Conservation (phyloP, 2,329 filamentous ascomycete genomes). For the Fusarium papillatum region DNA sequence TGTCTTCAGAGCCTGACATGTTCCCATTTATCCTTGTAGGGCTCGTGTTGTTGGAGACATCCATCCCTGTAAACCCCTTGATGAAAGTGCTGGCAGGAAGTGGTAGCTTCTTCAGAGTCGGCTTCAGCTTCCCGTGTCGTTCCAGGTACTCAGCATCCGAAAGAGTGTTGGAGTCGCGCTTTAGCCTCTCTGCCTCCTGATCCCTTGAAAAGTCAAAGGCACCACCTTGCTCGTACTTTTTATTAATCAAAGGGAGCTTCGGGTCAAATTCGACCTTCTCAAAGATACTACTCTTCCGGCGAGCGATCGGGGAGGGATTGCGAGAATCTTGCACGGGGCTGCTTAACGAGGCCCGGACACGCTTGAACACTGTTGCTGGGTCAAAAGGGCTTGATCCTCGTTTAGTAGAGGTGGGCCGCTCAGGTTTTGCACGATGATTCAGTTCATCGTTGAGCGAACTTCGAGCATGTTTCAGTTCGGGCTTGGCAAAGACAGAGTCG, state of each 20-base stretch:
- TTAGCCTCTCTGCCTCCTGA: constrained; percentile 46
- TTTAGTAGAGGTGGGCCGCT: constrained; percentile 55
- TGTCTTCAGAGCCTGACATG: constrained; percentile 61
- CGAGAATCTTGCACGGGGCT: constrained; percentile 28
- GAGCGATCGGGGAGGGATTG: constrained; percentile 37
- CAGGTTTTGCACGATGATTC: constrained; percentile 47
- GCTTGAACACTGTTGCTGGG: constrained; percentile 70
- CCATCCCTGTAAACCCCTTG: constrained; percentile 44
- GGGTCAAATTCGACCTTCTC: constrained; percentile 68
- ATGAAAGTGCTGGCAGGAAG: constrained; percentile 42
- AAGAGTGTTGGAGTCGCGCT: constrained; percentile 49
- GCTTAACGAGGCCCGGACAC: constrained; percentile 63
- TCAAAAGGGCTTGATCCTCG: constrained; percentile 70
- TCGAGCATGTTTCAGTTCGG: constrained; percentile 70
- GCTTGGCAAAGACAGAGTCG: constrained; percentile 67
- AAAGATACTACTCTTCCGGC: constrained; percentile 62
- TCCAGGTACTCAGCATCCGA: constrained; percentile 64
- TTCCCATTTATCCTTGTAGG: constrained; percentile 53
- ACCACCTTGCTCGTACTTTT: constrained; percentile 70
- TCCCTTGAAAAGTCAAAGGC: constrained; percentile 62
- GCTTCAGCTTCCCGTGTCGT: constrained; percentile 59
- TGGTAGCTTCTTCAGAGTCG: constrained; percentile 46
- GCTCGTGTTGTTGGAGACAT: constrained; percentile 47
- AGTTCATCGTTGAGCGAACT: constrained; percentile 63
- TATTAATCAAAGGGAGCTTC: constrained; percentile 65